Base-by-base conservation (phyloP, 2,329 filamentous ascomycete genomes). In the Botrytis fragariae region DNA sequence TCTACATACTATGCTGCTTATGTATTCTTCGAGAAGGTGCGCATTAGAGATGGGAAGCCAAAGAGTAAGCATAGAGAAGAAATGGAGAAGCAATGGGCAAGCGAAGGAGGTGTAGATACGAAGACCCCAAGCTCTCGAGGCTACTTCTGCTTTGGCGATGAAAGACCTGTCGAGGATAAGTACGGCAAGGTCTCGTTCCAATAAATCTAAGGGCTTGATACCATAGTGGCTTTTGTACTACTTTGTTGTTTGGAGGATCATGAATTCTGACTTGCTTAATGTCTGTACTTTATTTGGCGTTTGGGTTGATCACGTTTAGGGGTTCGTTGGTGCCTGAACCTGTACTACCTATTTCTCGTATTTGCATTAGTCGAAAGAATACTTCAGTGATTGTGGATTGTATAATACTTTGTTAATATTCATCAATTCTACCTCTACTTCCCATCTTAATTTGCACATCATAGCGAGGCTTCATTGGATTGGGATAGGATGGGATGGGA, bases 11-110 rank as follows among this genome's bases (percentile, higher is more conserved):
- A 90, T 76, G 84, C 84, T 4, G 83, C 82, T 0, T 90, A 90
- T 77, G 84, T 88, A 32, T 89, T 85, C 79, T 90, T 90, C 76
- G 87, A 90, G 81, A 90, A 90, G 82, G 75, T 86, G 76, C 81
- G 87, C 25, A 80, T 90, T 71, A 83, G 83, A 77, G 82, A 87
- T 70, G 81, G 82, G 0, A 88, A 87, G 79, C 81, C 84, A 62
- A 89, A 89, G 82, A 83, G 80, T 29, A 83, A 86, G 77, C 84
- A 85, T 77, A 81, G 87, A 20, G 68, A 82, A 74, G 84, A 86
- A 73, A 89, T 89, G 86, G 87, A 90, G 79, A 72, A 76, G 37
- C 45, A 72, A 16, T 72, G 32, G 37, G 61, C 37, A 12, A 44
- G 37, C 4, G 45, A 71, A 39, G 72, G 59, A 35, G 57, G 67